Base-by-base conservation (phyloP, 352 stramenopile species). In the Phytophthora boehmeriae region DNA sequence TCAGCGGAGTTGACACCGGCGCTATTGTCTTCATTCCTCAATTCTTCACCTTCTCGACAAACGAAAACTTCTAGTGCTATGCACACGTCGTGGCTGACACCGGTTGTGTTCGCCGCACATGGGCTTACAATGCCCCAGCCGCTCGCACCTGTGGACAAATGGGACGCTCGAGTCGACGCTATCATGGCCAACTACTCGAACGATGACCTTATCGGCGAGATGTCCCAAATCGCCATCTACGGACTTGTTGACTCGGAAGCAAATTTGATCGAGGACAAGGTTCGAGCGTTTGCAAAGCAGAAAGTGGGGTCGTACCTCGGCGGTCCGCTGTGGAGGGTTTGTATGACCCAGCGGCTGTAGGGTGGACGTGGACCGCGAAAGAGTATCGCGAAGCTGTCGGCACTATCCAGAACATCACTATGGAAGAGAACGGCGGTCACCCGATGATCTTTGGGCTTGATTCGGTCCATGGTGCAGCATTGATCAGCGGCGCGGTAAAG, bases 231-330 rank as follows among this genome's bases (percentile, higher is more conserved):
- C 25, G 83, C 92, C 48, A 76, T 94, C 28, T 80, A 72, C 44
- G 65, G 75, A 1, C 63, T 96, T 8, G 54, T 94, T 16, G 63
- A 76, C 32, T 10, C 6, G 0, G 51, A 59, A 11, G 28, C 27
- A 9, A 59, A 44, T 25, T 9, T 59, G 14, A 17, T 51, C 58
- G 17, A 86, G 23, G 51, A 59, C 13, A 23, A 32, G 5, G 51
- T 59, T 13, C 51, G 51, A 20, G 39, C 13, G 16, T 83, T 83
- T 38, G 84, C 83, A 8, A 66, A 80, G 53, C 64, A 88, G 22
- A 86, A 90, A 27, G 71, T 96, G 36, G 89, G 89, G 5, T 95
- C 83, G 19, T 89, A 95, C 46, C 59, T 96, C 10, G 93, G 95
- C 59, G 73, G 74, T 4, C 75, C 80, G 16, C 51, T 59, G 16